phyloP scores from a whole-genome alignment of 2,329 filamentous ascomycete species.

The Pseudogymnoascus sp. region DNA sequence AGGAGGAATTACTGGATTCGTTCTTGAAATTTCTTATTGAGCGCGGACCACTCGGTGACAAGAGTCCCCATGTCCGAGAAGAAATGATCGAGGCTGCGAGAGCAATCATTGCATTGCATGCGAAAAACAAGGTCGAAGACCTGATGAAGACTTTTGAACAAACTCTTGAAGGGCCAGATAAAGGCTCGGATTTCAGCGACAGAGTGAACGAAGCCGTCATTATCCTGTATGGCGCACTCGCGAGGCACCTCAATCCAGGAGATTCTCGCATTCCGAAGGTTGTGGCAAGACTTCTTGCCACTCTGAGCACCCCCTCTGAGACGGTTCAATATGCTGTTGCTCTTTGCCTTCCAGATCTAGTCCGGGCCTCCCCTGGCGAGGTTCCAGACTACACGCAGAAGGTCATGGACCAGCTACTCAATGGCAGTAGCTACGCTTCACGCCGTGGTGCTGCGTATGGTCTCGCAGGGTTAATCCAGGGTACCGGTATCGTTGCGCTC shows the following conservation, averaged over 20 bases:
- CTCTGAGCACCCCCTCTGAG: slow-evolving; percentile 89
- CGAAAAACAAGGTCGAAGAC: slow-evolving; percentile 72
- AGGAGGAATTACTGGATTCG: slow-evolving; percentile 58
- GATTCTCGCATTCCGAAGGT: slow-evolving; percentile 83
- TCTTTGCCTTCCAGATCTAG: slow-evolving; percentile 84
- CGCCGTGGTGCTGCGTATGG: slow-evolving; percentile 93
- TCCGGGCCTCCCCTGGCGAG: slow-evolving; percentile 70
- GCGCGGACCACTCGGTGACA: slow-evolving; percentile 78
- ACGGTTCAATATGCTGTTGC: slow-evolving; percentile 95
- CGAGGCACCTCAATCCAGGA: slow-evolving; percentile 74
- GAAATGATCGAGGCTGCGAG: slow-evolving; percentile 92
- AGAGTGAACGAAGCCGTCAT: slow-evolving; percentile 95
- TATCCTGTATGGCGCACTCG: slow-evolving; percentile 91
- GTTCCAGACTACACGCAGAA: slow-evolving; percentile 71
- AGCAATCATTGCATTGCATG: slow-evolving; percentile 69
- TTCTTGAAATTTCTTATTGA: slow-evolving; percentile 84
- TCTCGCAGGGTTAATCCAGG: slow-evolving; percentile 78
- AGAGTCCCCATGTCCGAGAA: slow-evolving; percentile 64
- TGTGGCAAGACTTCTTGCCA: slow-evolving; percentile 74
- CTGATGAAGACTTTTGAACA: slow-evolving; percentile 89
- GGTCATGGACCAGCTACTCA: slow-evolving; percentile 72
- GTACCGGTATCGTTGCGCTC: slow-evolving; percentile 74
- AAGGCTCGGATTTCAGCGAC: slow-evolving; percentile 72
- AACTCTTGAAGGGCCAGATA: slow-evolving; percentile 77
- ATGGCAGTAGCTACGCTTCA: slow-evolving; percentile 83